Conservation (phyloP, 768 basidiomycete species). For the Tylopilus sp. region DNA sequence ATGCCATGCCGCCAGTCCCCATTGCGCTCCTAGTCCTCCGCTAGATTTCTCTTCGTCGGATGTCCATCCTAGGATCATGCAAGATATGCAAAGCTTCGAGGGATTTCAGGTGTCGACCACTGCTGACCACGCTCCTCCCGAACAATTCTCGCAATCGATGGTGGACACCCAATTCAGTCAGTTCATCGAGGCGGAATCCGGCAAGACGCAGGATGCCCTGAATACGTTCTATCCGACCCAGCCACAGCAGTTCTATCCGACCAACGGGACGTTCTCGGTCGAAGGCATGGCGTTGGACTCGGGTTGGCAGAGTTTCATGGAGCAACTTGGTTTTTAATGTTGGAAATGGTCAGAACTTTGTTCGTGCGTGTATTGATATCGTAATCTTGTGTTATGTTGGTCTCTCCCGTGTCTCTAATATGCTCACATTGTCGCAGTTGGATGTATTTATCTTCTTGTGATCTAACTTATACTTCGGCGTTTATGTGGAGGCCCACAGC, state of each 20-base stretch:
- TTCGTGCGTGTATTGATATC: not conserved
- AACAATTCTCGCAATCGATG: conserved; percentile 29
- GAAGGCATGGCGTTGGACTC: conserved; percentile 47
- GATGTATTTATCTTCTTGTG: not conserved
- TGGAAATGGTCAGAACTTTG: too few relatives aligned
- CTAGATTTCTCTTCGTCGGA: conserved; percentile 6
- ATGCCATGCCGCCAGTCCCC: not conserved
- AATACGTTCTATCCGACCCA: conserved; percentile 18
- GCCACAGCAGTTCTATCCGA: conserved; percentile 8
- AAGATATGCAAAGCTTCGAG: conserved; percentile 48
- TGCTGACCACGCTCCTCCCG: conserved; percentile 25
- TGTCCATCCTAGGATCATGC: conserved; percentile 40
- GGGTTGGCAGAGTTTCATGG: conserved; percentile 65
- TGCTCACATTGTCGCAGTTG: not conserved
- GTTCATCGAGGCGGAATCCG: conserved; percentile 15
- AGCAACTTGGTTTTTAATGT: conserved; percentile 55
- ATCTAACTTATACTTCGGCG: not conserved
- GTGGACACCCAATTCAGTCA: conserved; percentile 28
- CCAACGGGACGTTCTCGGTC: not conserved
- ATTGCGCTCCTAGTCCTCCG: not conserved
- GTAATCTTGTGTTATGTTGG: not conserved
- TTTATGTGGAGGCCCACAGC: too few relatives aligned
- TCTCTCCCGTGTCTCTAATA: not conserved
- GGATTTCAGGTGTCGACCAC: conserved; percentile 28
- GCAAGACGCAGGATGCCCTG: conserved; percentile 6